Percentiles rank a stretch among this genome's conserved stretches.
These are phyloP conservation scores for Collybia sordida DNA, from an alignment of 768 basidiomycete genomes.

Conservation along the genomic window DNA sequence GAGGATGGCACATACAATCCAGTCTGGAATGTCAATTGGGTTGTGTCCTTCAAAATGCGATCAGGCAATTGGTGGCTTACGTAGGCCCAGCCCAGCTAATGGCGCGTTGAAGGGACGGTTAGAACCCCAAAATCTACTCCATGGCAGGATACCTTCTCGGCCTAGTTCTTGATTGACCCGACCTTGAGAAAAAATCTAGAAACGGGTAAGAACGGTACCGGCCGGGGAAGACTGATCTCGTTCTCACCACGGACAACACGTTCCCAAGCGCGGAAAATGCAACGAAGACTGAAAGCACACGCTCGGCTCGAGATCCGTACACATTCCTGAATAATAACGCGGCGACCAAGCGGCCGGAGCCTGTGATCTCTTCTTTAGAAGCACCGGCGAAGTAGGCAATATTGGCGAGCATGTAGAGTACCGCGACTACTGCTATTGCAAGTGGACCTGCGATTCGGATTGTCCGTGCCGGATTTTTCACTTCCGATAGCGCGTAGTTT, in stretches of 20 bases:
- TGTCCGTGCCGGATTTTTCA: conserved; percentile 60
- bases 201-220: background rate
- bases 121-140: conserved; percentile 53
- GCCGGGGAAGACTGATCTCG: conserved; percentile 16
- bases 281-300: conserved; percentile 21
- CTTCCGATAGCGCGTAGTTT: conserved; percentile 67
- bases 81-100: conserved; percentile 46
- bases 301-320: conserved; percentile 54
- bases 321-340: conserved; percentile 68
- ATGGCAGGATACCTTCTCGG: conserved; percentile 55
- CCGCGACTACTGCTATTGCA: conserved; percentile 51
- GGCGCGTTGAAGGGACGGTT: conserved; percentile 60
- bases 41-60: background rate
- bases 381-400: conserved; percentile 70
- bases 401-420: conserved; percentile 61
- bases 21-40: conserved; percentile 18
- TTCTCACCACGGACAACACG: conserved; percentile 40
- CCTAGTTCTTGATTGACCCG: conserved; percentile 58
- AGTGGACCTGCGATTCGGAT: conserved; percentile 65
- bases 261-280: conserved; percentile 51
- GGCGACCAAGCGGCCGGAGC: conserved; percentile 59
- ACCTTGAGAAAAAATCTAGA: conserved; percentile 19
- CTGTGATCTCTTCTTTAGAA: conserved; percentile 60
- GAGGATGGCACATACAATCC: conserved; percentile 24
- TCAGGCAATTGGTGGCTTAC: conserved; percentile 33